A percentile compares a stretch with the other conserved stretches of the same genome.
phyloP scores from a whole-genome alignment of 495 filamentous ascomycete genomes.

The Penicillium angulare region DNA sequence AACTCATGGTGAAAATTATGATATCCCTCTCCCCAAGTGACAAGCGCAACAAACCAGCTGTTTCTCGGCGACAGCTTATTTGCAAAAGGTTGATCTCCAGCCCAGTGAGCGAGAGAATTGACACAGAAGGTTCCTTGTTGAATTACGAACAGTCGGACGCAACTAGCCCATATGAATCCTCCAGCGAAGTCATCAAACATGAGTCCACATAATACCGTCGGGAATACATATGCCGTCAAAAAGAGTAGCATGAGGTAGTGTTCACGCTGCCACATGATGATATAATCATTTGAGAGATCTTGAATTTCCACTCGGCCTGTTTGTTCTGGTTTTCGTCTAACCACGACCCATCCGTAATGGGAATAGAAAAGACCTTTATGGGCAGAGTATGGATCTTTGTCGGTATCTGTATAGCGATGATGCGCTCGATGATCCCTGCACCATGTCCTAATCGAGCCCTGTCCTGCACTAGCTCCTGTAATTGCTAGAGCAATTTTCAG shows the following conservation, averaged over 20 bases:
- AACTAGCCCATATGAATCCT: conserved; percentile 14
- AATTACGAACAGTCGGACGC: not conserved
- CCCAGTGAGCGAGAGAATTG: conserved; percentile 21
- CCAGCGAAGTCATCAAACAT: conserved; percentile 8
- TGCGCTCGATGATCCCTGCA: not conserved
- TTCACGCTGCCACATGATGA: conserved; percentile 11
- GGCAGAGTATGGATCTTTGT: not conserved
- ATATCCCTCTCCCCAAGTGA: conserved; percentile 92
- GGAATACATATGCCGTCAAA: not conserved
- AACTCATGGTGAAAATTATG: conserved; percentile 99
- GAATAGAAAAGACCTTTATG: not conserved
- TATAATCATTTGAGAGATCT: conserved; percentile 8
- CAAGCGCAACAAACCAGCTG: not conserved
- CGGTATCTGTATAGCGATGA: not conserved
- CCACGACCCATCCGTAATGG: not conserved
- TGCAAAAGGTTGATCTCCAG: conserved; percentile 10
- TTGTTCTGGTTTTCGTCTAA: not conserved
- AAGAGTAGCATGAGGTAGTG: not conserved
- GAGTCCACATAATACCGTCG: conserved; percentile 1
- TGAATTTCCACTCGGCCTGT: conserved; percentile 8
- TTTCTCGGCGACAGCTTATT: not conserved
- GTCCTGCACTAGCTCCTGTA: not conserved
- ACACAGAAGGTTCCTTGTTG: conserved; percentile 19
- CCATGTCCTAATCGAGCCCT: not conserved
- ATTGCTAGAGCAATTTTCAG: not conserved